These are phyloP conservation scores for Raphanus raphanistrum DNA, from an alignment of 345 rosid genomes.

Conservation along the genomic window DNA sequence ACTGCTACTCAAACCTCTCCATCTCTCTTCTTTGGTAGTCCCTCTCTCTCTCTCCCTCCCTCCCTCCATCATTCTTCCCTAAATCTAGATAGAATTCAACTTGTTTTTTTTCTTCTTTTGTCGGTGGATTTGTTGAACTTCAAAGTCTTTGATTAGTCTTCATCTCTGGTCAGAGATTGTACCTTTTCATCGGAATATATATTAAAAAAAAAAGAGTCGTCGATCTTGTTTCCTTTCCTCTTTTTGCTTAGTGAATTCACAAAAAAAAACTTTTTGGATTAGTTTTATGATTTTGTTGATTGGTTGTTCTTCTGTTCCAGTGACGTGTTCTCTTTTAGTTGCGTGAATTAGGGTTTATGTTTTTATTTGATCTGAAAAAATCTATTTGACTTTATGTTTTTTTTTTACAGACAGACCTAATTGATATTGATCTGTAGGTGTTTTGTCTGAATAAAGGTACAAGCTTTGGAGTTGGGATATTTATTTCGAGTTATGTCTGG, in stretches of 20 bases:
- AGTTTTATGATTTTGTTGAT: too few species aligned
- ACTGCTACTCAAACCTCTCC: background rate
- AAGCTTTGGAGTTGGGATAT: constrained; percentile 15
- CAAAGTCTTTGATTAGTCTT: background rate
- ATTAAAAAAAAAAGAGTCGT: background rate
- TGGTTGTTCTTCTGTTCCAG: too few species aligned
- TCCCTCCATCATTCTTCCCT: background rate
- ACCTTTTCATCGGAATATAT: background rate
- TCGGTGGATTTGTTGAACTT: background rate
- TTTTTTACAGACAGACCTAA: background rate
- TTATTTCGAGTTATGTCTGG: constrained; percentile 47
- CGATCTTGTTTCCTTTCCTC: background rate
- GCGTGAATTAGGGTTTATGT: constrained; percentile 20
- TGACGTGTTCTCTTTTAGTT: constrained; percentile 6
- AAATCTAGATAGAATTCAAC: background rate
- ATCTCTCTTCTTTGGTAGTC: background rate
- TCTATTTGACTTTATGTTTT: constrained; percentile 5
- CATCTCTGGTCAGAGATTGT: background rate
- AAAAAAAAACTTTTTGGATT: too few species aligned
- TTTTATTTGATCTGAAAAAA: constrained; percentile 6
- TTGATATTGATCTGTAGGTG: constrained; percentile 27
- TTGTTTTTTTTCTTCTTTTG: background rate
- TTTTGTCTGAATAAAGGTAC: constrained; percentile 20
- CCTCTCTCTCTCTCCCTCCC: background rate
- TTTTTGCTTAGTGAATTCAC: too few species aligned